Conservation (phyloP, 192 early-diverging fungal species). For the Globomyces pollinis-pini region DNA sequence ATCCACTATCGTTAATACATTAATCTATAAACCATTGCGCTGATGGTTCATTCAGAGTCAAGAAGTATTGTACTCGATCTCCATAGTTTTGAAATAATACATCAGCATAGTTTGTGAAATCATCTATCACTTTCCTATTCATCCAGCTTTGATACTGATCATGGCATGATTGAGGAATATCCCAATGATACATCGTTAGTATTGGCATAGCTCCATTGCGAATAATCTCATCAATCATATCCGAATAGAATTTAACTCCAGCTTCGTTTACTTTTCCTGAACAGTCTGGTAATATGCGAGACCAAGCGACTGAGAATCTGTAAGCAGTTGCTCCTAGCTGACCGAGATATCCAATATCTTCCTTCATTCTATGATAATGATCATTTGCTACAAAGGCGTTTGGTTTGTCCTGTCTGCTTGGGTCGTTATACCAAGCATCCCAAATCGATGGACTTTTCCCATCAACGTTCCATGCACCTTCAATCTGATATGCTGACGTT, state of each 20-base stretch:
- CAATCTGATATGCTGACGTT: conserved; percentile 39
- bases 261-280: conserved; percentile 18
- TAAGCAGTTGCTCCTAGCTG: conserved; percentile 21
- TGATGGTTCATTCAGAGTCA: conserved; percentile 31
- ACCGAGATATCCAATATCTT: conserved; percentile 16
- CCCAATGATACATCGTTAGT: conserved; percentile 28
- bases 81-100: conserved; percentile 20
- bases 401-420: neutral
- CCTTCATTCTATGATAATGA: conserved; percentile 16
- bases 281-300: conserved; percentile 26
- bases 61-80: conserved; percentile 18
- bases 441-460: conserved; percentile 36
- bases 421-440: conserved; percentile 18
- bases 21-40: too few species aligned
- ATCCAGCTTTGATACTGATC: conserved; percentile 11
- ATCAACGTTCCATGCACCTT: conserved; percentile 36
- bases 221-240: conserved; percentile 19
- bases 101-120: conserved; percentile 23
- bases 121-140: conserved; percentile 17
- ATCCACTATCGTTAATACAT: conserved; percentile 28
- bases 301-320: conserved; percentile 29
- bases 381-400: conserved; percentile 11
- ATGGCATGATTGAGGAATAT: conserved; percentile 23
- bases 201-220: conserved; percentile 18
- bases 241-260: conserved; percentile 21